phyloP scores from a whole-genome alignment of 2,329 filamentous ascomycete species.

The Phialophora macrospora region DNA sequence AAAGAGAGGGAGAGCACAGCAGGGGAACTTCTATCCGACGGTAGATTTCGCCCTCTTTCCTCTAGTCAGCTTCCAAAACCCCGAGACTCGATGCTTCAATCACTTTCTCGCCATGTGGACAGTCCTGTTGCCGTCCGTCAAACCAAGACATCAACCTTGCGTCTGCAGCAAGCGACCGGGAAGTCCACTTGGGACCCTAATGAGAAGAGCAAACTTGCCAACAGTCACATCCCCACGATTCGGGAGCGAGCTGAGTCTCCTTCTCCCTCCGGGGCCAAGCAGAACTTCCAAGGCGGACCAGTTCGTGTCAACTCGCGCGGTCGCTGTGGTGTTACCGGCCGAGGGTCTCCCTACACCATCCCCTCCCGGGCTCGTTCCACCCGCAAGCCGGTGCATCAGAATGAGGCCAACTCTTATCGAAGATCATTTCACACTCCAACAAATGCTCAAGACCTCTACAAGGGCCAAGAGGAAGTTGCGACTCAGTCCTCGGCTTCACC shows the following conservation, averaged over 20 bases:
- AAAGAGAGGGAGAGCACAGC: not conserved
- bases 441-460: not conserved
- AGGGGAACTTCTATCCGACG: constrained; percentile 1
- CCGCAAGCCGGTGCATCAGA: not conserved
- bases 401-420: not conserved
- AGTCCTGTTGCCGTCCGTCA: constrained; percentile 22
- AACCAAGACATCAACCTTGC: constrained; percentile 31
- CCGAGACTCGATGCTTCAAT: constrained; percentile 32
- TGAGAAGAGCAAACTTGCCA: constrained; percentile 15
- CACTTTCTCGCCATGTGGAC: constrained; percentile 28
- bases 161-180: constrained; percentile 23
- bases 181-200: constrained; percentile 21
- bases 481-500: not conserved
- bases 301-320: constrained; percentile 28
- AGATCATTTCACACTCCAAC: not conserved
- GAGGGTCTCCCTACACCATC: constrained; percentile 35
- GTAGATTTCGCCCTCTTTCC: constrained; percentile 23
- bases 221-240: constrained; percentile 10
- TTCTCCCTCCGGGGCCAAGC: constrained; percentile 6
- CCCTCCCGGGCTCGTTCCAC: constrained; percentile 11
- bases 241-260: constrained; percentile 21
- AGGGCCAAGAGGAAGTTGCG: not conserved
- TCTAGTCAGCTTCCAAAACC: constrained; percentile 33
- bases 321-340: constrained; percentile 30
- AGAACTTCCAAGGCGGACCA: constrained; percentile 17